phyloP scores from a whole-genome alignment of 495 filamentous ascomycete species.

The Hypoxylon lienhwacheense region DNA sequence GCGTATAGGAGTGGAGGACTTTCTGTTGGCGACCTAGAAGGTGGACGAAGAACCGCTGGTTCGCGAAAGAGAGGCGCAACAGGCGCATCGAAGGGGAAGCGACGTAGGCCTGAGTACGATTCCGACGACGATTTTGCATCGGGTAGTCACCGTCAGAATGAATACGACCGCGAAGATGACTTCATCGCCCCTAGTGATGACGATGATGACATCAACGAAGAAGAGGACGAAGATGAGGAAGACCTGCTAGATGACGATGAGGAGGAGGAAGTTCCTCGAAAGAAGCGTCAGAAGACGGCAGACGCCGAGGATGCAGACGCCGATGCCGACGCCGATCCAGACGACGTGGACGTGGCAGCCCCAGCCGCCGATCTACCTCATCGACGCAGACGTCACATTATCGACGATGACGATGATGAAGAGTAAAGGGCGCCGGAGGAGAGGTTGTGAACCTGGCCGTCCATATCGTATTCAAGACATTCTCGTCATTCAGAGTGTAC shows the following conservation, averaged over 20 bases:
- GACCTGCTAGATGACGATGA: slow-evolving; percentile 51
- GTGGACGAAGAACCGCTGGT: slow-evolving; percentile 46
- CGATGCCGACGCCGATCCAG: slow-evolving; percentile 49
- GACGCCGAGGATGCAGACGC: slow-evolving; percentile 47
- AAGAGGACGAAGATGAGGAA: slow-evolving; percentile 63
- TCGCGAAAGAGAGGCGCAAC: slow-evolving; percentile 50
- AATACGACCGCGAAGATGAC: slow-evolving; percentile 80
- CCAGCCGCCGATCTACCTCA: slow-evolving; percentile 34
- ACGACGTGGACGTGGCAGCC: slow-evolving; percentile 48
- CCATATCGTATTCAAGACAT: too few species aligned
- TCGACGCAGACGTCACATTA: slow-evolving; percentile 46
- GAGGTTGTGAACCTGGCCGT: too few species aligned
- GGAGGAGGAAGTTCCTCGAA: slow-evolving; percentile 50
- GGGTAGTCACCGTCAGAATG: slow-evolving; percentile 68
- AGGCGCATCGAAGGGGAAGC: slow-evolving; percentile 47
- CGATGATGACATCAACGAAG: slow-evolving; percentile 61
- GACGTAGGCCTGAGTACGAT: slow-evolving; percentile 55
- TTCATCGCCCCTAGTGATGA: slow-evolving; percentile 78
- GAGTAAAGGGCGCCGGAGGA: too few species aligned
- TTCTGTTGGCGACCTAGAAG: slow-evolving; percentile 74
- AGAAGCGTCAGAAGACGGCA: slow-evolving; percentile 54
- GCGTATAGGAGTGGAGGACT: slow-evolving; percentile 61
- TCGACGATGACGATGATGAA: slow-evolving; percentile 56
- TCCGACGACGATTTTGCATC: slow-evolving; percentile 68
- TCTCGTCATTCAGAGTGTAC: too few species aligned